phyloP scores from a whole-genome alignment of 305 asterid species.

The Fraxinus ornus region DNA sequence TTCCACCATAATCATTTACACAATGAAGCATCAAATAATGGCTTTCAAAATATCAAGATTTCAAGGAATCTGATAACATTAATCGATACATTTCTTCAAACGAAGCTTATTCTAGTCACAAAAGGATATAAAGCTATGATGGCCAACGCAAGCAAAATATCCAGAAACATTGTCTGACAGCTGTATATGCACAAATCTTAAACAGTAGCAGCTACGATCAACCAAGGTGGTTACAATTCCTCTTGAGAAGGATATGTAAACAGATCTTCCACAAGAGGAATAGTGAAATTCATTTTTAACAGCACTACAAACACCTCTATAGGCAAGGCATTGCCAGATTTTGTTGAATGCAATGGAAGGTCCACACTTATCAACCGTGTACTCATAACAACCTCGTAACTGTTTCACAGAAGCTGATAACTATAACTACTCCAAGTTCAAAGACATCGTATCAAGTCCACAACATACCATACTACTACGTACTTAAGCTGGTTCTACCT shows the following conservation, averaged over 20 bases:
- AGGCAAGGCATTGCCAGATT: slow-evolving; percentile 23
- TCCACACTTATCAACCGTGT: slow-evolving; percentile 17
- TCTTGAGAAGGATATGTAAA: slow-evolving; percentile 42
- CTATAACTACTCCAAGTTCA: slow-evolving; percentile 17
- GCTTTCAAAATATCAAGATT: background rate
- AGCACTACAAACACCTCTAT: slow-evolving; percentile 24
- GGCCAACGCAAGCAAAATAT: slow-evolving; percentile 27
- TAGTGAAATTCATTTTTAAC: slow-evolving; percentile 1
- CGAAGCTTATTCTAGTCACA: background rate
- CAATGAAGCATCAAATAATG: background rate
- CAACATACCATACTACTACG: background rate
- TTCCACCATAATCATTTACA: background rate
- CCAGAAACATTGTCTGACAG: slow-evolving; percentile 20
- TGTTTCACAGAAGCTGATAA: slow-evolving; percentile 23
- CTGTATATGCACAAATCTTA: slow-evolving; percentile 36
- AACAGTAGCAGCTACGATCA: slow-evolving; percentile 30
- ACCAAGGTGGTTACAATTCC: slow-evolving; percentile 32
- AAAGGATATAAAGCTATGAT: slow-evolving; percentile 20
- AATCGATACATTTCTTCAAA: slow-evolving; percentile 8
- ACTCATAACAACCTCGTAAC: slow-evolving; percentile 18
- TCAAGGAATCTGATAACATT: background rate
- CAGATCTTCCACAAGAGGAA: slow-evolving; percentile 39
- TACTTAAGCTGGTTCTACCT: background rate
- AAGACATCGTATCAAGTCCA: slow-evolving; percentile 9
- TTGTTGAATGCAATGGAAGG: slow-evolving; percentile 20